These are phyloP conservation scores for Eimeria sp. DNA, from an alignment of 169 alveolate genomes.

Conservation along the genomic window DNA sequence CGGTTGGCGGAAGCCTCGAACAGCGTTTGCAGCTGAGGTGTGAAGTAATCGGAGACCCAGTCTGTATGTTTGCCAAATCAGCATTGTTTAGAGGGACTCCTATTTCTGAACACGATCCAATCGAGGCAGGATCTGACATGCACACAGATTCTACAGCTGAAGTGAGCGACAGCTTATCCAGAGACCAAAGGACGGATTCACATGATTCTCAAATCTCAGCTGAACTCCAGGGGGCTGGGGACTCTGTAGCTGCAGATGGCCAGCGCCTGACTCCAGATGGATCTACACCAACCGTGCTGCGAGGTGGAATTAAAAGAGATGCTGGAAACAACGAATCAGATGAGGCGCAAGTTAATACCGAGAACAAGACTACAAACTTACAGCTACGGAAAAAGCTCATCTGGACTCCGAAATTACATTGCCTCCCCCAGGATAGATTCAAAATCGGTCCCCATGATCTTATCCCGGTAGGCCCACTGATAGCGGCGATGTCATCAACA, in stretches of 20 bases:
- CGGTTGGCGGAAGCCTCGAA: conserved; percentile 56
- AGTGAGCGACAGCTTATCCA: neutral
- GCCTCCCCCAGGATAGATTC: conserved; percentile 12
- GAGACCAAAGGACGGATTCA: neutral
- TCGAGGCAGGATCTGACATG: neutral
- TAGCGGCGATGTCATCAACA: conserved; percentile 31
- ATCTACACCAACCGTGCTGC: neutral
- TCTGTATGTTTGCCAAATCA: neutral
- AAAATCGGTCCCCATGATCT: conserved; percentile 57
- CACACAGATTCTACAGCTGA: neutral
- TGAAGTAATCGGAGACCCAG: conserved; percentile 50
- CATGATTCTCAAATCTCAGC: neutral
- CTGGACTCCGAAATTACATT: neutral
- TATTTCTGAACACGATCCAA: neutral
- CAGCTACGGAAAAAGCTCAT: neutral
- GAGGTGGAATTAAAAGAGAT: neutral
- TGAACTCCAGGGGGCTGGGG: neutral
- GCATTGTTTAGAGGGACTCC: neutral
- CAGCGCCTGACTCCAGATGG: neutral
- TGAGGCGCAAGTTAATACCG: neutral
- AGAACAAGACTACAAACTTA: neutral
- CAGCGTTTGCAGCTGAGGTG: conserved; percentile 66
- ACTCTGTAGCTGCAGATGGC: neutral
- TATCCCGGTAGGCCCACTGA: conserved; percentile 70
- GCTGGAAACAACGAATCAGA: neutral